Conservation (phyloP, 1,284 basidiomycete species). For the Cerioporus squamosus region DNA sequence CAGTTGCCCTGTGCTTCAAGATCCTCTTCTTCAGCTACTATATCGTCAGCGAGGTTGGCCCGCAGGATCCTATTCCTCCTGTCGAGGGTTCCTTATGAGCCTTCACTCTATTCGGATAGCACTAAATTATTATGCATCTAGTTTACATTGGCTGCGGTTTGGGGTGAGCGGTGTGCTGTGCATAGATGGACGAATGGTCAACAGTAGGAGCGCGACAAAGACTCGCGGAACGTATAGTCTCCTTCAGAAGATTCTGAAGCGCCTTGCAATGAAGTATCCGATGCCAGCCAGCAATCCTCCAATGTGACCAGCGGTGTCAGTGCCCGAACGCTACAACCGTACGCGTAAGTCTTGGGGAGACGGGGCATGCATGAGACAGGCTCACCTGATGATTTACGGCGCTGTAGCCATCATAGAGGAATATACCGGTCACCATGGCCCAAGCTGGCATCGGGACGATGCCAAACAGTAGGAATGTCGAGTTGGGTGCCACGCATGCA, state of each 20-base stretch:
- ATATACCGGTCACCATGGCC: slow-evolving; percentile 75
- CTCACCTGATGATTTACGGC: slow-evolving; percentile 47
- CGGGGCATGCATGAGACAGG: slow-evolving; percentile 28
- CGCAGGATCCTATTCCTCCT: slow-evolving; percentile 36
- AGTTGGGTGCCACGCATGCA: slow-evolving; percentile 70
- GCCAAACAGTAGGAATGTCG: slow-evolving; percentile 80
- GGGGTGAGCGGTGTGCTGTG: too few species aligned
- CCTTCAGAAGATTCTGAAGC: slow-evolving; percentile 26
- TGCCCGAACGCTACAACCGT: slow-evolving; percentile 42
- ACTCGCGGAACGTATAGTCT: too few species aligned
- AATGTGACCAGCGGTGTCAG: slow-evolving; percentile 81
- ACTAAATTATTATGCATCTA: slow-evolving; percentile 6
- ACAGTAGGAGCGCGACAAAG: too few species aligned
- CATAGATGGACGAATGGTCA: too few species aligned
- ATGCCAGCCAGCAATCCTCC: slow-evolving; percentile 78
- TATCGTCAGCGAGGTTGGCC: slow-evolving; percentile 57
- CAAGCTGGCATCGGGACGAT: slow-evolving; percentile 87
- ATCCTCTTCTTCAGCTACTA: slow-evolving; percentile 89
- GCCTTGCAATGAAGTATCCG: slow-evolving; percentile 49
- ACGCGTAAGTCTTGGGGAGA: slow-evolving; percentile 1
- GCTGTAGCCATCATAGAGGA: slow-evolving; percentile 70
- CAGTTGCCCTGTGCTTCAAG: slow-evolving; percentile 82
- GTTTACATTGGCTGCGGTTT: neutral
- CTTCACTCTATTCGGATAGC: neutral
- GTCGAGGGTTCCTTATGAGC: neutral